Conservation (phyloP, 1,139 yeast genomes). For the Kodamaea fungicola region DNA sequence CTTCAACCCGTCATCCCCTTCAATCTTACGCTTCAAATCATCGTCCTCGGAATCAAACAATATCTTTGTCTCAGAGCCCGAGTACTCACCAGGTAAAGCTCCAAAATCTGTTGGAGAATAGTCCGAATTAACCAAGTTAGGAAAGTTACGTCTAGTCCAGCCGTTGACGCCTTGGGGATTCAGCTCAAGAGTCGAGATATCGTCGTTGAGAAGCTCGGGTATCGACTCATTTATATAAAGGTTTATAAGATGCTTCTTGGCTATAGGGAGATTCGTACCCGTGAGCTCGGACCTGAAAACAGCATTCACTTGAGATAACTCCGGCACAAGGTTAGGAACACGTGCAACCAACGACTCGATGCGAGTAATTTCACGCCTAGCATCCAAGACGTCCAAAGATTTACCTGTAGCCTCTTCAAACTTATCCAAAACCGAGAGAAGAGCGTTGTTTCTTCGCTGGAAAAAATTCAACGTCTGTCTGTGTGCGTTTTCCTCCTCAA, state of each 20-base stretch:
- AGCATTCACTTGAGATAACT: constrained; percentile 5
- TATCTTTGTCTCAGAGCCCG: constrained; percentile 9
- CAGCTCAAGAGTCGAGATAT: constrained; percentile 28
- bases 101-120: constrained; percentile 29
- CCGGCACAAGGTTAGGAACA: constrained; percentile 6
- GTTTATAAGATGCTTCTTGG: constrained; percentile 12
- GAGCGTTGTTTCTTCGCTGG: constrained; percentile 38
- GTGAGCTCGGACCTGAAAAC: constrained; percentile 1
- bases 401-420: constrained; percentile 3
- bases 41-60: constrained; percentile 4
- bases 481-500: constrained; percentile 31
- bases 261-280: constrained; percentile 6
- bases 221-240: constrained; percentile 26
- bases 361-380: constrained; percentile 2
- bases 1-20: too few relatives aligned
- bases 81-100: constrained; percentile 11
- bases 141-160: constrained; percentile 39
- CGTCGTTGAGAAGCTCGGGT: constrained; percentile 41
- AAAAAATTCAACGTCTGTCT: constrained; percentile 33
- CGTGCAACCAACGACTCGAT: constrained; percentile 4
- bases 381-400: not conserved
- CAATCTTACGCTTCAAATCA: too few relatives aligned
- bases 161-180: constrained; percentile 40
- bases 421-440: constrained; percentile 29
- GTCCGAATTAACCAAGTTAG: constrained; percentile 32